phyloP scores from a whole-genome alignment of 768 basidiomycete species.

The Mycena kentingensis region DNA sequence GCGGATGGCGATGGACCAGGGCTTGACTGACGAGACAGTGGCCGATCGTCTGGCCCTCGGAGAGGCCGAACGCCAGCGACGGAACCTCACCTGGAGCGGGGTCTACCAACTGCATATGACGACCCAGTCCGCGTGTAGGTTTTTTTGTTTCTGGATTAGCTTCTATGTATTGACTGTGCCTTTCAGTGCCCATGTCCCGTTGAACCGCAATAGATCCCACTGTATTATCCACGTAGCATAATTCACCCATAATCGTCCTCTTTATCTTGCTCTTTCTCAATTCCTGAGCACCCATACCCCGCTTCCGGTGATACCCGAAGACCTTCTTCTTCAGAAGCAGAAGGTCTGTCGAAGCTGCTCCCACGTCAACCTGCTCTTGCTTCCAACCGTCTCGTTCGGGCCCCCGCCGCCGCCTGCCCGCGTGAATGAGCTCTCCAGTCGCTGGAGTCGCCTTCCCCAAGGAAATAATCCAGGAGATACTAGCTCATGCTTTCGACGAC shows the following conservation, averaged over 20 bases:
- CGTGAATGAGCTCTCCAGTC: slow-evolving; percentile 25
- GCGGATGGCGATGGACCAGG: slow-evolving; percentile 71
- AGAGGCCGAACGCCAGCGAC: slow-evolving; percentile 60
- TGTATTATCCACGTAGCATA: neutral
- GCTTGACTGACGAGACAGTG: slow-evolving; percentile 57
- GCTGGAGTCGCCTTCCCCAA: too few species aligned
- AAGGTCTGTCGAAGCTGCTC: neutral
- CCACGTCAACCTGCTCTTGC: neutral
- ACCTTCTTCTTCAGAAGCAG: too few species aligned
- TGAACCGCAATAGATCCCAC: neutral
- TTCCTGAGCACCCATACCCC: too few species aligned
- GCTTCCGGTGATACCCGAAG: too few species aligned
- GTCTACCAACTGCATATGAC: slow-evolving; percentile 59
- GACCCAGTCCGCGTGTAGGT: slow-evolving; percentile 47
- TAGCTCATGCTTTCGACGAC: too few species aligned
- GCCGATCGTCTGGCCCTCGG: slow-evolving; percentile 51
- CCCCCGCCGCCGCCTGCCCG: neutral
- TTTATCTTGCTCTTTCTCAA: too few species aligned
- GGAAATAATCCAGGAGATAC: too few species aligned
- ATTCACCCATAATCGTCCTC: too few species aligned
- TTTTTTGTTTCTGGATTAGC: slow-evolving; percentile 3
- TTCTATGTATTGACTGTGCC: slow-evolving; percentile 13
- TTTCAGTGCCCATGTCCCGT: slow-evolving; percentile 2
- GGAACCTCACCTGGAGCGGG: slow-evolving; percentile 61
- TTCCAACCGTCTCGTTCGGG: slow-evolving; percentile 11